Evolutionary conservation across 768 basidiomycete genomes (phyloP).

Genomic region (Lyophyllum atratum): DNA sequence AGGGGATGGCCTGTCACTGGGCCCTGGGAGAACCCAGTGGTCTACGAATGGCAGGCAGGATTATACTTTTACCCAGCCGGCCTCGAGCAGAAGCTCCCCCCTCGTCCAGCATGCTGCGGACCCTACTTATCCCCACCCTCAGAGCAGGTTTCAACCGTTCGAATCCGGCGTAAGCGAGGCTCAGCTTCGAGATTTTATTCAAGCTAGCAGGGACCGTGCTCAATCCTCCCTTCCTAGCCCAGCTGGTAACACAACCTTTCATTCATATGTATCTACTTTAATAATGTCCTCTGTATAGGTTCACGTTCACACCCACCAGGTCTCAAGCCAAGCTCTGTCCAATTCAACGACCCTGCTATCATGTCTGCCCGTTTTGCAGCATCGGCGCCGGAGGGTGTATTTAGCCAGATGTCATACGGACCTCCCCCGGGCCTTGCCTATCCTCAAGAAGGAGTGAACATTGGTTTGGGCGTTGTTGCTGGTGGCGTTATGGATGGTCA

Average conservation of each 20-base stretch:
- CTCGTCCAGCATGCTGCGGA: slow-evolving; percentile 47
- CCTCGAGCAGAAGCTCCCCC: slow-evolving; percentile 40
- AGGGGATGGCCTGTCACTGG: slow-evolving; percentile 33
- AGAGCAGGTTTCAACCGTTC: slow-evolving; percentile 57
- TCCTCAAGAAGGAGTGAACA: slow-evolving; percentile 32
- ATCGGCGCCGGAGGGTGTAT: slow-evolving; percentile 31
- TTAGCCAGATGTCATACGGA: slow-evolving; percentile 43
- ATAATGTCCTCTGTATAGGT: slow-evolving; percentile 2
- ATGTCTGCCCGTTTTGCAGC: slow-evolving; percentile 73
- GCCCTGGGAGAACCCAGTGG: slow-evolving; percentile 42
- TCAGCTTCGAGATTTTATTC: slow-evolving; percentile 76
- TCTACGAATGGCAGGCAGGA: slow-evolving; percentile 40
- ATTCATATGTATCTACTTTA: slow-evolving; percentile 17
- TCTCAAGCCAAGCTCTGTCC: slow-evolving; percentile 32
- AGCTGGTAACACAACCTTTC: slow-evolving; percentile 23
- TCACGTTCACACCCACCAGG: slow-evolving; percentile 18
- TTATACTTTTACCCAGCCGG: slow-evolving; percentile 41
- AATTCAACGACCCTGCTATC: slow-evolving; percentile 76
- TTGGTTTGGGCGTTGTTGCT: slow-evolving; percentile 25
- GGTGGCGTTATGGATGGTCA: slow-evolving; percentile 29
- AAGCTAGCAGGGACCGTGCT: slow-evolving; percentile 64
- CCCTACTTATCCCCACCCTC: slow-evolving; percentile 38
- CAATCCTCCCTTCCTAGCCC: slow-evolving; percentile 22
- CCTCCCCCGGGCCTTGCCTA: slow-evolving; percentile 71
- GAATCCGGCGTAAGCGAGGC: slow-evolving; percentile 66